phyloP scores from a whole-genome alignment of 208 protist species.

The Lotmaria passim region DNA sequence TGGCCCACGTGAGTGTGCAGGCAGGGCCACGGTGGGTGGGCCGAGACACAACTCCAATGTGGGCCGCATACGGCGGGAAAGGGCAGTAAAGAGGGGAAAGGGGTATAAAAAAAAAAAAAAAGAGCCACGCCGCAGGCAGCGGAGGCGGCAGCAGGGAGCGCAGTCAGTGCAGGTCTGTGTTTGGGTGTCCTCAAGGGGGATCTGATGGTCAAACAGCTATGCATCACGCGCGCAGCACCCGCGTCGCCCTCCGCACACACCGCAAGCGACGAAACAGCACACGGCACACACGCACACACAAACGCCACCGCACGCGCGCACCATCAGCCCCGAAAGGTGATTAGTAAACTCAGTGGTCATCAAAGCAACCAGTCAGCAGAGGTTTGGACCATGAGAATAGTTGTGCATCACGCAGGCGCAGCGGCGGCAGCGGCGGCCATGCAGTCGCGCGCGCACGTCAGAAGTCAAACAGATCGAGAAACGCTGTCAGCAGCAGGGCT shows the following conservation, averaged over 20 bases:
- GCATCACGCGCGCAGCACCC: conserved; percentile 9
- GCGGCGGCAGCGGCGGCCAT: background rate
- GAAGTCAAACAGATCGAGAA: conserved; percentile 52
- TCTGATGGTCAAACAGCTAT: conserved; percentile 20
- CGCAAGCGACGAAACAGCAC: no score
- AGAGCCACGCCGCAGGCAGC: background rate
- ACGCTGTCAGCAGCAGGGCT: conserved; percentile 37
- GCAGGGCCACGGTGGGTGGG: conserved; percentile 8
- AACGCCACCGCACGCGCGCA: background rate
- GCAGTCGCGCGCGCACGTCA: conserved; percentile 11
- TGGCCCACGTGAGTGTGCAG: conserved; percentile 20
- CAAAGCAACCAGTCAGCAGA: conserved; percentile 1
- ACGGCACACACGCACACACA: conserved; percentile 4
- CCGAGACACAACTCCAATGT: conserved; percentile 14
- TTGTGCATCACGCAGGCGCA: conserved; percentile 15
- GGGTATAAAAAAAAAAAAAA: no score
- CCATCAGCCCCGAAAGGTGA: conserved; percentile 16
- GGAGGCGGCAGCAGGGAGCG: background rate
- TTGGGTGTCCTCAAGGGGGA: conserved; percentile 22
- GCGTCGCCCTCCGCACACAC: no score
- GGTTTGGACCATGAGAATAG: conserved; percentile 17
- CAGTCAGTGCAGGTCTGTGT: conserved; percentile 23
- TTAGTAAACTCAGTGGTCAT: conserved; percentile 17
- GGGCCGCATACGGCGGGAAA: background rate
- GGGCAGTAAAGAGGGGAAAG: no score